phyloP scores from a whole-genome alignment of 192 early-diverging fungal genomes.

The Coemansia sp. region DNA sequence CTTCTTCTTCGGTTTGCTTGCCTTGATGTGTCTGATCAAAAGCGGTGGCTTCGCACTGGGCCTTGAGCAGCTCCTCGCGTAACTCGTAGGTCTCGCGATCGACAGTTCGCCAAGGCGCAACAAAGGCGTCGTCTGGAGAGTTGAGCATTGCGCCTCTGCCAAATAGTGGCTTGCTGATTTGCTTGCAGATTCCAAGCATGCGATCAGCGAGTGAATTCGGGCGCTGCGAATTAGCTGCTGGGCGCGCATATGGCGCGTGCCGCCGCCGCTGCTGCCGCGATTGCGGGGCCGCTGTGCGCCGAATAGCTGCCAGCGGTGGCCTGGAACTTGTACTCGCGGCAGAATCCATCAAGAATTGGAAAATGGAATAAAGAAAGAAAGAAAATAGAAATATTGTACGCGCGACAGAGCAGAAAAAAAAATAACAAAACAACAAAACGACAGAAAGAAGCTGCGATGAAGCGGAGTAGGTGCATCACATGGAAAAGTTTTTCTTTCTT shows the following conservation, averaged over 20 bases:
- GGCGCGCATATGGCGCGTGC: constrained; percentile 32
- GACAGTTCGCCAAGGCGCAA: constrained; percentile 50
- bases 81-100: constrained; percentile 46
- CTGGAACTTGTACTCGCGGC: neutral
- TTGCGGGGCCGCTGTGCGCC: neutral
- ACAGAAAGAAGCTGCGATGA: neutral
- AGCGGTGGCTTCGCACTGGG: constrained; percentile 13
- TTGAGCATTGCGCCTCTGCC: neutral
- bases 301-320: neutral
- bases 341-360: neutral
- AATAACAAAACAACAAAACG: neutral
- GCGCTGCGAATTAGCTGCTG: neutral
- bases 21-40: constrained; percentile 7
- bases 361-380: neutral
- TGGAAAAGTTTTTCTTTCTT: neutral
- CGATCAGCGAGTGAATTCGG: constrained; percentile 22
- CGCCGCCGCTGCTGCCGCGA: constrained; percentile 21
- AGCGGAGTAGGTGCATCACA: neutral
- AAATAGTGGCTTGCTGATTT: constrained; percentile 39
- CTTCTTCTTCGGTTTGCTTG: constrained; percentile 3
- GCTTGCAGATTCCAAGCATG: constrained; percentile 27
- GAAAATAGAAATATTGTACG: neutral
- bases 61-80: constrained; percentile 25
- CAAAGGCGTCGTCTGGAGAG: constrained; percentile 27
- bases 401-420: neutral